Base-by-base conservation (phyloP, 2,329 filamentous ascomycete species). In the Diaporthe sp. region DNA sequence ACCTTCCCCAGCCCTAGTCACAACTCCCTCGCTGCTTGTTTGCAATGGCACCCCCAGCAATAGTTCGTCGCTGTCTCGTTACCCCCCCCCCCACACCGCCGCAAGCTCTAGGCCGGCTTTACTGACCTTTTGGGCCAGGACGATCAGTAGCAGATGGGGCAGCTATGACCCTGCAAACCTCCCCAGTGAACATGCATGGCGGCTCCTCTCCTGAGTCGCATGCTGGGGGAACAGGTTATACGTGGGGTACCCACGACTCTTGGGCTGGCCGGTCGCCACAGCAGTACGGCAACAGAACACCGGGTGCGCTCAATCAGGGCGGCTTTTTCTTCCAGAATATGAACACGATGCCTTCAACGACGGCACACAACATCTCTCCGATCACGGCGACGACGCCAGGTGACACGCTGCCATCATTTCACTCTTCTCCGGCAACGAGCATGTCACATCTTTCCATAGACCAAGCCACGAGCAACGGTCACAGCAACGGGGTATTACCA, bases 1-100 rank as follows among this genome's bases (percentile, higher is more conserved):
- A 79, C 77, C 78, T 79, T 74, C 78, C 78, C 76, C 76, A 76
- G 39, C 73, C 76, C 74, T 72, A 70, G 61, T 75, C 39, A 75
- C 68, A 50, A 72, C 74, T 83, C 65, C 79, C 83, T 32, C 82
- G 88, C 78, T 91, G 90, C 81, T 89, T 88, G 79, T 83, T 86
- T 50, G 75, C 80, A 55, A 81, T 81, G 63, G 72, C 75, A 79
- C 75, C 56, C 78, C 77, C 73, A 83, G 83, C 63, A 79, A 79
- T 83, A 73, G 83, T 84, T 75, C 73, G 70, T 76, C 47, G 50
- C 56, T 71, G 37, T 71, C 63, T 68, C 17, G 63, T 70, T 70
- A 25, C 69, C 63, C 44, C 66, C 79, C 79, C 83, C n/a, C n/a
- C n/a, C n/a, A n/a, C n/a, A n/a, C n/a, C n/a, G n/a, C n/a, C 76